These are phyloP conservation scores for Botryosphaeria agaves DNA, from an alignment of 2,329 filamentous ascomycete genomes.

Conservation along the genomic window DNA sequence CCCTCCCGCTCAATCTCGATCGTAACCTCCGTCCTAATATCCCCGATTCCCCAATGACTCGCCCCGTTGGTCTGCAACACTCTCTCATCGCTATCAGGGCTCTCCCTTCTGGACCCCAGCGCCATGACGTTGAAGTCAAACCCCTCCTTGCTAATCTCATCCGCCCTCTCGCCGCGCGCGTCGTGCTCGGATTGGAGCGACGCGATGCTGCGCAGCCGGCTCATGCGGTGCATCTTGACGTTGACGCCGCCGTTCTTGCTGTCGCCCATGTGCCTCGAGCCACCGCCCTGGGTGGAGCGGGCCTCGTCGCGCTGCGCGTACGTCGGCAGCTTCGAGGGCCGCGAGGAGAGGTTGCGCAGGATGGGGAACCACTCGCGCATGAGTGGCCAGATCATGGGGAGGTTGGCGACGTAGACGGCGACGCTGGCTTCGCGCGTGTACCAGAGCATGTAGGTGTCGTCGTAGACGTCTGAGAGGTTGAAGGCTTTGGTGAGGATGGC, in stretches of 20 bases:
- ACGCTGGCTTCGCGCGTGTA: constrained; percentile 36
- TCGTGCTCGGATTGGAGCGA: not conserved
- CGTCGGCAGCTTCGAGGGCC: not conserved
- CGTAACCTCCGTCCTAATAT: not conserved
- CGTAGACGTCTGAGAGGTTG: constrained; percentile 26
- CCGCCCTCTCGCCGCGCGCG: not conserved
- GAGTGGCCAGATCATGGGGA: constrained; percentile 36
- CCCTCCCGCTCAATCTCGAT: constrained; percentile 1
- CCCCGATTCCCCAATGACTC: not conserved
- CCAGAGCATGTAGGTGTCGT: constrained; percentile 26
- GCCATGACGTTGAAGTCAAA: not conserved
- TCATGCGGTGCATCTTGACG: not conserved
- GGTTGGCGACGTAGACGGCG: constrained; percentile 35
- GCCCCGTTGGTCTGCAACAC: not conserved
- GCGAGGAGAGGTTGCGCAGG: constrained; percentile 9
- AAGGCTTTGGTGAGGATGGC: constrained; percentile 31
- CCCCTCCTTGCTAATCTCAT: not conserved
- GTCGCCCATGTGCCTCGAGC: not conserved
- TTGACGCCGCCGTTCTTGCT: not conserved
- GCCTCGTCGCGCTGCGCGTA: not conserved
- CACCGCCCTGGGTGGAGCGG: not conserved
- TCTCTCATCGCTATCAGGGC: not conserved
- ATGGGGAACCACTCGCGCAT: constrained; percentile 24
- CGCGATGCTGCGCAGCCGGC: not conserved
- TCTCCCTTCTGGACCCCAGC: no score